Evolutionary conservation across 768 basidiomycete species (phyloP), one percentile per base, ranked within the genome.

Genomic region (Candolleomyces aberdarensis): DNA sequence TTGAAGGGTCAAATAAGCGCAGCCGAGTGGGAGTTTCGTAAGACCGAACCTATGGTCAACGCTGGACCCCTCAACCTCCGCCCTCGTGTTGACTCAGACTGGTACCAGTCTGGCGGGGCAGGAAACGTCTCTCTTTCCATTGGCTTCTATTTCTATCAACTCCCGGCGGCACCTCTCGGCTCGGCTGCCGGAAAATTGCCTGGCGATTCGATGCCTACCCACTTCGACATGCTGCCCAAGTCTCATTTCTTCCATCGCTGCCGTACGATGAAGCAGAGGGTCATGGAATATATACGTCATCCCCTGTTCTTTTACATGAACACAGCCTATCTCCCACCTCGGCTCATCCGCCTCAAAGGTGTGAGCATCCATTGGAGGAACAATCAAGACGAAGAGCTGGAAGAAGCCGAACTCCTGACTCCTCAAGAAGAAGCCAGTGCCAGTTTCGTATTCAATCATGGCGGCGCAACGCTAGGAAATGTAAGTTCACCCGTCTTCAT

Each of bases 11-110:
- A 82, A 15, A 81, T 87, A 49, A 67, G 70, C 8, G 67, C 76
- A 46, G 76, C 74, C 3, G 85, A 87, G 66, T 86, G 85, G 85
- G 74, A 75, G 20, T 77, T 76, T 50, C 70, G 85, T 22, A 78
- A 74, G 59, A 74, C 67, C 54, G 77, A 85, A 61, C 82, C 83
- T 0, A 79, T 83, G 73, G 71, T 75, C 20, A 80, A 71, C 7
- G 75, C 71, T 5, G 83, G 83, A 1, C 84, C 84, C 10, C 61
- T 83, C 26, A 85, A 81, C 68, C 59, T 85, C 20, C 75, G 86
- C 2, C 79, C 80, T 1, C 79, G 77, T 62, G 76, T 85, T 10
- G 78, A 84, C 67, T 62, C 67, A 20, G 61, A 73, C 5, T 85
- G 85, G 84, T 74, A 74, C 51, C 64, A 74, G 2, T 64, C 58